Evolutionary conservation across 805 yeast genomes (phyloP).

Genomic region (Wickerhamomyces alni): DNA sequence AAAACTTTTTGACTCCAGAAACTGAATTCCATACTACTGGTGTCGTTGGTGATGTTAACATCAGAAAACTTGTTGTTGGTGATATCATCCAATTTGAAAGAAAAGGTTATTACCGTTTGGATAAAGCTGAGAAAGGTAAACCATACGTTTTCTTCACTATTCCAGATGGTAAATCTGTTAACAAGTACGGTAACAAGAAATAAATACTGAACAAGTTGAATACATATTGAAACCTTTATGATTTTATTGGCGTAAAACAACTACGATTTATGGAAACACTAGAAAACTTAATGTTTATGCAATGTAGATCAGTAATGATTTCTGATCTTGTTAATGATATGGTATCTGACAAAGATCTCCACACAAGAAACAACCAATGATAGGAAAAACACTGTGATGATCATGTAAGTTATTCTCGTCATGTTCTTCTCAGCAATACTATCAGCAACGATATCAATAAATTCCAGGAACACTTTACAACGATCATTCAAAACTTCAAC

Average conservation of each 20-base stretch:
- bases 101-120: conserved; percentile 92
- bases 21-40: conserved; percentile 82
- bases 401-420: conserved; percentile 86
- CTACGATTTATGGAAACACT: no score
- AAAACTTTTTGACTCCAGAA: conserved; percentile 81
- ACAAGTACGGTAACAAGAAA: conserved; percentile 68
- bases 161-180: conserved; percentile 89
- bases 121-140: conserved; percentile 49
- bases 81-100: conserved; percentile 93
- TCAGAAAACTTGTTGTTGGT: conserved; percentile 71
- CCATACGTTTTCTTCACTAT: conserved; percentile 82
- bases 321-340: conserved; percentile 30
- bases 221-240: not conserved
- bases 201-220: conserved; percentile 8
- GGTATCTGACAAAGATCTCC: conserved; percentile 59
- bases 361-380: conserved; percentile 71
- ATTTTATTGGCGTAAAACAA: no score
- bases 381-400: conserved; percentile 73
- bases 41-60: conserved; percentile 75
- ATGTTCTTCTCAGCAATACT: conserved; percentile 91
- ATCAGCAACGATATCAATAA: conserved; percentile 88
- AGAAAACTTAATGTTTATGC: no score
- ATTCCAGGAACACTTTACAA: conserved; percentile 89
- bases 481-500: conserved; percentile 91
- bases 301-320: not conserved